Percentiles rank a stretch among this genome's conserved stretches.
Conservation (phyloP, 169 alveolate genomes). For the Plasmodium gonderi region DNA sequence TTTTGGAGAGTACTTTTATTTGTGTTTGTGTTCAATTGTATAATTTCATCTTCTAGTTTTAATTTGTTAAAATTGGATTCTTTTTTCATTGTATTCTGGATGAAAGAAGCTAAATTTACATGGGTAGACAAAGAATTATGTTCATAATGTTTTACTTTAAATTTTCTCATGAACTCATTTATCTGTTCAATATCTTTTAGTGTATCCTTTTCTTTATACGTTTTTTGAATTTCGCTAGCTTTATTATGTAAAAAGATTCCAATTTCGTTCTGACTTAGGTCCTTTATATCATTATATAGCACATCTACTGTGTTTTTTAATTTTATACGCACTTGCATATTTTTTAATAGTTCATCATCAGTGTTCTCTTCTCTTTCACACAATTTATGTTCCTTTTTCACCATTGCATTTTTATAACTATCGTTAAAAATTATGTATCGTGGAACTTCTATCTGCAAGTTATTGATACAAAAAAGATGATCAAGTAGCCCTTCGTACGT, state of each 20-base stretch:
- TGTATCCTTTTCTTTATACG: constrained; percentile 87
- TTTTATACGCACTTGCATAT: constrained; percentile 21
- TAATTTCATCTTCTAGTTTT: constrained; percentile 87
- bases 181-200: constrained; percentile 88
- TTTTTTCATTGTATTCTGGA: constrained; percentile 82
- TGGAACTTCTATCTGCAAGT: constrained; percentile 84
- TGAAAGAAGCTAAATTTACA: constrained; percentile 89
- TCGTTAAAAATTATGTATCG: constrained; percentile 64
- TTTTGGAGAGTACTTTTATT: constrained; percentile 73
- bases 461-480: constrained; percentile 78
- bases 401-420: neutral
- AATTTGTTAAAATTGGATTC: constrained; percentile 81
- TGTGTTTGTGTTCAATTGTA: constrained; percentile 75
- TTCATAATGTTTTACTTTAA: constrained; percentile 89
- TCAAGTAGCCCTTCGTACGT: constrained; percentile 88
- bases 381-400: neutral
- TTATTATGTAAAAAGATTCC: constrained; percentile 88
- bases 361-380: neutral
- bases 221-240: constrained; percentile 89
- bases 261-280: constrained; percentile 84
- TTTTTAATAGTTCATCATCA: neutral
- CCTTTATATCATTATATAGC: constrained; percentile 83
- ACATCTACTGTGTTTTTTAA: constrained; percentile 78
- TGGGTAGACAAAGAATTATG: constrained; percentile 90
- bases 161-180: constrained; percentile 87